Evolutionary conservation across 768 basidiomycete genomes (phyloP).

Genomic region (Lactifluus piperatus): DNA sequence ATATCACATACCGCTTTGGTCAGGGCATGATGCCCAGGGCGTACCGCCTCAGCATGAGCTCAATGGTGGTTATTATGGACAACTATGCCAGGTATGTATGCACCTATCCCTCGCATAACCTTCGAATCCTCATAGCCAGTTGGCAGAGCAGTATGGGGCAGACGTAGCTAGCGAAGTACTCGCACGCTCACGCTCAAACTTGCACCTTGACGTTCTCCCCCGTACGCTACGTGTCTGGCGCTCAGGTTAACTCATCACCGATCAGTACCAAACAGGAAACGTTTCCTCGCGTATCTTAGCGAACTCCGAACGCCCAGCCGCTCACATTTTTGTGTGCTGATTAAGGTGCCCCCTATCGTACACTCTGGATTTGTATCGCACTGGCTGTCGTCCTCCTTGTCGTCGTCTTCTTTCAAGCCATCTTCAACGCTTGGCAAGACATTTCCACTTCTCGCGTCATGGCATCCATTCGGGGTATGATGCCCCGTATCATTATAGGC

Average conservation of each 20-base stretch:
- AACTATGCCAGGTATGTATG: conserved; percentile 61
- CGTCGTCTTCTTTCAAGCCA: too few relatives aligned
- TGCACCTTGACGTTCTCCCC: conserved; percentile 32
- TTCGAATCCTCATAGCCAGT: conserved; percentile 37
- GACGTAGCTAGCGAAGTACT: conserved; percentile 53
- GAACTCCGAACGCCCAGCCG: not conserved
- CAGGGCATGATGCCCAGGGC: conserved; percentile 86
- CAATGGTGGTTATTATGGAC: conserved; percentile 80
- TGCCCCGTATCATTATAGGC: too few relatives aligned
- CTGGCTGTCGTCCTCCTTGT: too few relatives aligned
- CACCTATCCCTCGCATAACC: not conserved
- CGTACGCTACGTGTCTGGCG: conserved; percentile 23
- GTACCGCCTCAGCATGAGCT: conserved; percentile 62
- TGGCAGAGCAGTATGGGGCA: conserved; percentile 64
- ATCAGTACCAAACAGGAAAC: not conserved
- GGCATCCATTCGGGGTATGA: too few relatives aligned
- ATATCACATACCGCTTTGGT: conserved; percentile 80
- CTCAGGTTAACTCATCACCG: not conserved
- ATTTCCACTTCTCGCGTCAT: too few relatives aligned
- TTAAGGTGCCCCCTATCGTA: too few relatives aligned
- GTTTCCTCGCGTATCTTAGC: not conserved
- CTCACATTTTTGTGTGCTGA: not conserved
- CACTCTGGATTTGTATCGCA: not conserved
- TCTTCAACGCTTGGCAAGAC: too few relatives aligned
- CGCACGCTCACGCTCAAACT: conserved; percentile 46